Percentiles rank a stretch among this genome's conserved stretches.
phyloP scores from a whole-genome alignment of 2,329 filamentous ascomycete species.

The Metarhizium robertsii region DNA sequence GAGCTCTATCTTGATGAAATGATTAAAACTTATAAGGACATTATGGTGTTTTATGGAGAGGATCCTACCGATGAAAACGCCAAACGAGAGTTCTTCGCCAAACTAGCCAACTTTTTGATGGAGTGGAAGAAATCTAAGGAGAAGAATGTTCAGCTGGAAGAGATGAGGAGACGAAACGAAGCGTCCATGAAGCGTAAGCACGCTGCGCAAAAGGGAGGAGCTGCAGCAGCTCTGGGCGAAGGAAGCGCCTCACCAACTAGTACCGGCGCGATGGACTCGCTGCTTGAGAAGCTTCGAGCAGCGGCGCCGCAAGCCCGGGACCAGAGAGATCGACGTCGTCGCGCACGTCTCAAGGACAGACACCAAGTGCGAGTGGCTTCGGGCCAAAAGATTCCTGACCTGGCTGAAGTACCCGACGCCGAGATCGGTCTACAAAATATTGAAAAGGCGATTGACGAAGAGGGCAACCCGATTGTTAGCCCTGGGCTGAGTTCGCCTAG shows the following conservation, averaged over 20 bases:
- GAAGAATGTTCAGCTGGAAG: slow-evolving; percentile 81
- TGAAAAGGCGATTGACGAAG: slow-evolving; percentile 34
- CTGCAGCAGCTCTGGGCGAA: slow-evolving; percentile 22
- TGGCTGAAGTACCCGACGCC: slow-evolving; percentile 50
- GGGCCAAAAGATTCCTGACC: slow-evolving; percentile 75
- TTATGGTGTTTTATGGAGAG: slow-evolving; percentile 94
- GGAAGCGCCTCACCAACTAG: slow-evolving; percentile 56
- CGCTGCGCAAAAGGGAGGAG: slow-evolving; percentile 49
- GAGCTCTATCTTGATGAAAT: slow-evolving; percentile 89
- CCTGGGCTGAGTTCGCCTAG: slow-evolving; percentile 36
- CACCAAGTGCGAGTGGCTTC: slow-evolving; percentile 86
- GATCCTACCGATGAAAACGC: slow-evolving; percentile 86
- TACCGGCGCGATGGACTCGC: slow-evolving; percentile 89
- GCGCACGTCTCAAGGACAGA: slow-evolving; percentile 80
- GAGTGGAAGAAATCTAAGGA: slow-evolving; percentile 96
- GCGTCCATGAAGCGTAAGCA: slow-evolving; percentile 87
- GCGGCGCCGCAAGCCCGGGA: slow-evolving; percentile 86
- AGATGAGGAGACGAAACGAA: slow-evolving; percentile 76
- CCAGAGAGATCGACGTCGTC: slow-evolving; percentile 76
- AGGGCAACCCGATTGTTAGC: slow-evolving; percentile 38
- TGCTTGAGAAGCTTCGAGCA: slow-evolving; percentile 89
- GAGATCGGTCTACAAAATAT: slow-evolving; percentile 29
- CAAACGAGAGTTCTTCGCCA: slow-evolving; percentile 90
- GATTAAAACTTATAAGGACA: slow-evolving; percentile 83
- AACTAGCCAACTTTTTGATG: slow-evolving; percentile 78